These are phyloP conservation scores for Syzygium aromaticum DNA, from an alignment of 345 rosid genomes.

Conservation along the genomic window DNA sequence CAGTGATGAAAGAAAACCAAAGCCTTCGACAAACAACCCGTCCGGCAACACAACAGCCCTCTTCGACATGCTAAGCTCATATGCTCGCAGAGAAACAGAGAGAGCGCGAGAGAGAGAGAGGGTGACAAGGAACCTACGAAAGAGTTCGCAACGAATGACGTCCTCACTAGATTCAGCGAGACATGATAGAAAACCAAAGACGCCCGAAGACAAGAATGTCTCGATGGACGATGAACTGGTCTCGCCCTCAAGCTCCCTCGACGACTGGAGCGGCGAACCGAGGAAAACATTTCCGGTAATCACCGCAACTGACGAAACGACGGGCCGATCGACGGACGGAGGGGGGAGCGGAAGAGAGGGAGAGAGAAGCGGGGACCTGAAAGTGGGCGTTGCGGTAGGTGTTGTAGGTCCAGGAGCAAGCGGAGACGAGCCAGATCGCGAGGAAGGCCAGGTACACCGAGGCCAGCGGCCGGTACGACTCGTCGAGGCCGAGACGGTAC, in stretches of 20 bases:
- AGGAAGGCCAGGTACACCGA: slow-evolving; percentile 60
- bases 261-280: not conserved
- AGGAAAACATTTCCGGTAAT: not conserved
- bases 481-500: slow-evolving; percentile 28
- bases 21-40: not conserved
- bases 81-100: not conserved
- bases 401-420: slow-evolving; percentile 80
- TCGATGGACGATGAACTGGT: not conserved
- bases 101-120: not conserved
- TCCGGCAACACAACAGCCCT: not conserved
- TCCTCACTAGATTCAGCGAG: not conserved
- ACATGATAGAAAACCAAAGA: not conserved
- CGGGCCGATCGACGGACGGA: not conserved
- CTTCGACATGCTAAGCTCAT: not conserved
- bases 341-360: not conserved
- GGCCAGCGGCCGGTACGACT: slow-evolving; percentile 70
- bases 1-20: too few relatives aligned
- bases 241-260: not conserved
- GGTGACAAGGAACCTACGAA: not conserved
- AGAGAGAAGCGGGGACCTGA: slow-evolving; percentile 32
- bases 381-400: slow-evolving; percentile 70
- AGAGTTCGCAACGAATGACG: not conserved
- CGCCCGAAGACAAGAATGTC: not conserved
- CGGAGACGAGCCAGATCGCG: slow-evolving; percentile 66
- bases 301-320: not conserved